A percentile compares a stretch with the other conserved stretches of the same genome.
Conservation (phyloP, 345 rosid species). For the Fremontodendron californicum region DNA sequence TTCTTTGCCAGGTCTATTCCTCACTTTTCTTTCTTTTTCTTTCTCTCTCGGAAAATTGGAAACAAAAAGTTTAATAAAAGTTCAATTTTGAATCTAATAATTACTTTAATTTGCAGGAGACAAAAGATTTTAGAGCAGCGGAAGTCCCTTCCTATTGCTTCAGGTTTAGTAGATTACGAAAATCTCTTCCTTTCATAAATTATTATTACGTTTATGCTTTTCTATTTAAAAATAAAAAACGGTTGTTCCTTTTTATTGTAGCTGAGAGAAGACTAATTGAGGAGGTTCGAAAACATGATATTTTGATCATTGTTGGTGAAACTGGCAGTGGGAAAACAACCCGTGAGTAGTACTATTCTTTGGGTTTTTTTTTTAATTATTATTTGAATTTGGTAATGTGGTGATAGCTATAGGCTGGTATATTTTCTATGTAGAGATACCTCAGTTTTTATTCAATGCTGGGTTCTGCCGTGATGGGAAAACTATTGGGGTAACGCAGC, state of each 20-base stretch:
- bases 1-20: constrained; percentile 28
- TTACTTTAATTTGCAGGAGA: constrained; percentile 31
- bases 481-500: constrained; percentile 73
- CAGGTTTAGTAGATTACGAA: constrained; percentile 36
- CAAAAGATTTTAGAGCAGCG: constrained; percentile 53
- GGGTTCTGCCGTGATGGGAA: constrained; percentile 76
- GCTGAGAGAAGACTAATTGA: constrained; percentile 70
- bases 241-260: constrained; percentile 17
- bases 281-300: constrained; percentile 58
- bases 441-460: constrained; percentile 66
- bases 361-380: no score
- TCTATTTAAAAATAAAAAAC: not conserved
- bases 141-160: constrained; percentile 79
- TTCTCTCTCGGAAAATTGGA: not conserved
- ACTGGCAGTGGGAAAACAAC: constrained; percentile 97
- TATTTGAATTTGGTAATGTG: not conserved
- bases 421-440: constrained; percentile 48
- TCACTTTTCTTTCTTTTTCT: not conserved
- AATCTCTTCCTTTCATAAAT: not conserved
- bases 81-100: constrained; percentile 3
- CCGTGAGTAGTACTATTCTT: constrained; percentile 40
- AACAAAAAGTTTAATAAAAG: not conserved
- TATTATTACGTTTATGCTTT: not conserved
- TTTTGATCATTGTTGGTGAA: constrained; percentile 78
- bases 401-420: not conserved